These are phyloP conservation scores for Ceratobasidium sp. DNA, from an alignment of 1,284 basidiomycete species.

Conservation along the genomic window DNA sequence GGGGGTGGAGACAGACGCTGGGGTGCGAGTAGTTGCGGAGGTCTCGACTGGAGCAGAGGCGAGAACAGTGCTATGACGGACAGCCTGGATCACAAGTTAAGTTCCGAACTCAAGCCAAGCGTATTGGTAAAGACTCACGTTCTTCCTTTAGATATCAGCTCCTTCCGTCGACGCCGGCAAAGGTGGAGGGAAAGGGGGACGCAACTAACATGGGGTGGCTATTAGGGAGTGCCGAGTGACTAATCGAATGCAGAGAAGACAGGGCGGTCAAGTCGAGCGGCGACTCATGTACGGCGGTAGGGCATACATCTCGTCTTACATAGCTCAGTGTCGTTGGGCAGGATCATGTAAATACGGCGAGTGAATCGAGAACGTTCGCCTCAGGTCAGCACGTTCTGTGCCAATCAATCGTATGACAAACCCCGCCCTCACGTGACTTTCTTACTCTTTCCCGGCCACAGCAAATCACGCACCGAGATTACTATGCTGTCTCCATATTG, in stretches of 20 bases:
- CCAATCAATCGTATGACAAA: conserved; percentile 38
- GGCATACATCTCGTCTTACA: conserved; percentile 16
- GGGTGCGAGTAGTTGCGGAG: conserved; percentile 3
- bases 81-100: conserved; percentile 30
- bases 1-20: conserved; percentile 6
- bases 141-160: conserved; percentile 32
- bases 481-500: too few species aligned
- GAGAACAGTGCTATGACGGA: conserved; percentile 7
- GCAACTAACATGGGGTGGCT: conserved; percentile 38
- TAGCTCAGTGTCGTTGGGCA: too few species aligned
- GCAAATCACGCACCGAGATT: too few species aligned
- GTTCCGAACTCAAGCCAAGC: conserved; percentile 12
- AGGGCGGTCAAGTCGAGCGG: too few species aligned
- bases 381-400: conserved; percentile 29
- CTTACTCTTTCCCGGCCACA: too few species aligned
- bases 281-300: conserved; percentile 3
- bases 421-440: conserved; percentile 8
- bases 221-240: conserved; percentile 11
- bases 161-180: conserved; percentile 18
- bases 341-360: too few species aligned
- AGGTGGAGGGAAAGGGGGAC: conserved; percentile 20
- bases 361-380: conserved; percentile 23
- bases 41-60: conserved; percentile 20
- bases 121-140: conserved; percentile 12
- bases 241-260: neutral